Base-by-base conservation (phyloP, 257 asterid species). In the Pogostemon cablin region DNA sequence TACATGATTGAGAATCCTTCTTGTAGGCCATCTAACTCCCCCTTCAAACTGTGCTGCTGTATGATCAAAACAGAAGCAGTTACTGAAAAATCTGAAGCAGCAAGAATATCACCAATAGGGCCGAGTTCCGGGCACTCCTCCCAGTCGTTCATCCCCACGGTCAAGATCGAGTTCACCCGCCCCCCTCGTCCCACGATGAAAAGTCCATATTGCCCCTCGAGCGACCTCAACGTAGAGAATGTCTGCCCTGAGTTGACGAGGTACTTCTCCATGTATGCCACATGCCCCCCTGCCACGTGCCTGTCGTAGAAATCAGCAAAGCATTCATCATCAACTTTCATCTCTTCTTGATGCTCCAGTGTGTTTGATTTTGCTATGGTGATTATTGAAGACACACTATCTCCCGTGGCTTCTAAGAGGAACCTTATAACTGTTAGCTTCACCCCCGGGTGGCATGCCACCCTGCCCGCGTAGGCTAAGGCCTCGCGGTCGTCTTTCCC, bases 111-210 rank as follows among this genome's bases (percentile, higher is more conserved):
- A 3, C 96, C 98, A 3, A 93, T 86, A 0, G 96, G 96, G 3
- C 99, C 99, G 2, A 91, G 87, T 73, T 95, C 98, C 6, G 97
- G 98, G 72, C 98, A 93, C 69, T 91, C 98, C 60, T 93, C 96
- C 98, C 98, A 91, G 62, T 93, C 99, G 15, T 87, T 93, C 99
- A 93, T 93, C 67, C 99, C 98, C 34, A 86, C 91, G 0, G 96
- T 93, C 73, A 93, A 67, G 5, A 89, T 67, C 0, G 96, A 89
- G 62, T 89, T 89, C 48, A 87, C 98, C 76, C 98, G 77, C 56
- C 98, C 95, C 1, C 89, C 98, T 37, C 96, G 63, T 1, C 99
- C 99, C 15, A 93, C 98, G 0, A 93, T 91, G 75, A 93, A 85
- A 9, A 93, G 88, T 3, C 92, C 87, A 20, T 93, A 87, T 50